A percentile compares a stretch with the other conserved stretches of the same genome.
Conservation (phyloP, 441 rosid species). For the Pelargonium australe region DNA sequence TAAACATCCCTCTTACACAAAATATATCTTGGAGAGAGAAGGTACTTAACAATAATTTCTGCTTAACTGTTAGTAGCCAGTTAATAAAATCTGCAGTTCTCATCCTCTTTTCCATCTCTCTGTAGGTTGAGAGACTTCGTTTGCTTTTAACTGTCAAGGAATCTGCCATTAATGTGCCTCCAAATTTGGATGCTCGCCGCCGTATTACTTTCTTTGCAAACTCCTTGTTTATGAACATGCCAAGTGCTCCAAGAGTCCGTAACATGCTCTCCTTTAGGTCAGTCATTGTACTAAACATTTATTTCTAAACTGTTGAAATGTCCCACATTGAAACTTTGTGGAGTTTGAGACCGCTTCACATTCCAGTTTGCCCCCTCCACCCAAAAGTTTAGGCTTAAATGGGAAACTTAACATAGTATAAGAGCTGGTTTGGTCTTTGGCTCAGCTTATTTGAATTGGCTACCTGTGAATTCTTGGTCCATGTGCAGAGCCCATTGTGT, state of each 20-base stretch:
- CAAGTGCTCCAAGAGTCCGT: slow-evolving; percentile 82
- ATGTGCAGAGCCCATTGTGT: too few species aligned
- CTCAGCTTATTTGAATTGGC: too few species aligned
- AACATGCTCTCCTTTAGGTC: slow-evolving; percentile 92
- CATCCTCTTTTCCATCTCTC: slow-evolving; percentile 16
- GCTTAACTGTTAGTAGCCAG: slow-evolving; percentile 10
- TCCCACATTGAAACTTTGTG: neutral
- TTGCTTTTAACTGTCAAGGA: slow-evolving; percentile 87
- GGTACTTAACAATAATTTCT: slow-evolving; percentile 35
- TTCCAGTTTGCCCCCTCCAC: neutral
- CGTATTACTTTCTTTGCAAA: slow-evolving; percentile 96
- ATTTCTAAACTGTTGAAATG: neutral
- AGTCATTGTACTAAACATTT: slow-evolving; percentile 19
- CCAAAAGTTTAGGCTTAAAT: neutral
- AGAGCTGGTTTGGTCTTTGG: neutral
- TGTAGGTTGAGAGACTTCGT: slow-evolving; percentile 66
- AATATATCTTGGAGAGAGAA: slow-evolving; percentile 58
- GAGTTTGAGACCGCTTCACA: neutral
- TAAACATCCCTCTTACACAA: slow-evolving; percentile 32
- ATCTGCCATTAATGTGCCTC: slow-evolving; percentile 92
- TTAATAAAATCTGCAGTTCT: slow-evolving; percentile 5
- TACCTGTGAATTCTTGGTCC: too few species aligned
- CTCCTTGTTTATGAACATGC: slow-evolving; percentile 91
- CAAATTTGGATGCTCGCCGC: slow-evolving; percentile 90
- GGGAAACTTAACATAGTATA: neutral